These are phyloP conservation scores for Albugo laibachii DNA, from an alignment of 352 stramenopile genomes.

Conservation along the genomic window DNA sequence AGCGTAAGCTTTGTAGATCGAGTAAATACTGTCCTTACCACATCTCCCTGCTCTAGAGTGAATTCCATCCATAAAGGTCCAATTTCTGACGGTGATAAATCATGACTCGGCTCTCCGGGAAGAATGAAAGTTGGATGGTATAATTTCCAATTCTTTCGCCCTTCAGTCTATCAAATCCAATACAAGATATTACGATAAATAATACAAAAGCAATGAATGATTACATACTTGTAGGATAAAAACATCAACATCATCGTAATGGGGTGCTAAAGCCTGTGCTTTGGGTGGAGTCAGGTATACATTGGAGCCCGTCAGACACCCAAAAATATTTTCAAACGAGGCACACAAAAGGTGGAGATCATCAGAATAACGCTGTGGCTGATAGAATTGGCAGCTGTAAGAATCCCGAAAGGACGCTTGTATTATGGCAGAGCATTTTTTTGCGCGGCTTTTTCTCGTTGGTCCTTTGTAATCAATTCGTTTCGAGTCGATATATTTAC, in stretches of 20 bases:
- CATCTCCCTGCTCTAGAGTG: conserved; percentile 59
- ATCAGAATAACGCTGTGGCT: conserved; percentile 69
- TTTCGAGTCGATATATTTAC: conserved; percentile 38
- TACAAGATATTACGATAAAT: neutral
- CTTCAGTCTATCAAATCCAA: conserved; percentile 27
- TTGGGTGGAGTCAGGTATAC: conserved; percentile 62
- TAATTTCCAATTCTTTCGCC: conserved; percentile 78
- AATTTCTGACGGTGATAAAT: conserved; percentile 39
- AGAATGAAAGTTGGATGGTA: conserved; percentile 56
- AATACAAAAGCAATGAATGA: neutral
- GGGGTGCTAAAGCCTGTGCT: conserved; percentile 61
- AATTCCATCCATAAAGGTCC: conserved; percentile 66
- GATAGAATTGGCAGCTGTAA: conserved; percentile 80
- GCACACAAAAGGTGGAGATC: conserved; percentile 49
- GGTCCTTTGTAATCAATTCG: conserved; percentile 32
- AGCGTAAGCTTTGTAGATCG: neutral
- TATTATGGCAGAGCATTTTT: conserved; percentile 18
- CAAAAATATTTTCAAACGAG: conserved; percentile 62
- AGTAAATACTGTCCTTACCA: conserved; percentile 12
- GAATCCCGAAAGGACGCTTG: conserved; percentile 23
- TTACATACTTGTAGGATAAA: conserved; percentile 43
- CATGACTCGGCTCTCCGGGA: conserved; percentile 56
- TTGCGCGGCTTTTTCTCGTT: conserved; percentile 11
- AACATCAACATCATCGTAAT: conserved; percentile 75
- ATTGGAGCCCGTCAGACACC: conserved; percentile 49